These are phyloP conservation scores for Verticillium dahliae DNA, from an alignment of 2,329 filamentous ascomycete genomes.

Conservation along the genomic window DNA sequence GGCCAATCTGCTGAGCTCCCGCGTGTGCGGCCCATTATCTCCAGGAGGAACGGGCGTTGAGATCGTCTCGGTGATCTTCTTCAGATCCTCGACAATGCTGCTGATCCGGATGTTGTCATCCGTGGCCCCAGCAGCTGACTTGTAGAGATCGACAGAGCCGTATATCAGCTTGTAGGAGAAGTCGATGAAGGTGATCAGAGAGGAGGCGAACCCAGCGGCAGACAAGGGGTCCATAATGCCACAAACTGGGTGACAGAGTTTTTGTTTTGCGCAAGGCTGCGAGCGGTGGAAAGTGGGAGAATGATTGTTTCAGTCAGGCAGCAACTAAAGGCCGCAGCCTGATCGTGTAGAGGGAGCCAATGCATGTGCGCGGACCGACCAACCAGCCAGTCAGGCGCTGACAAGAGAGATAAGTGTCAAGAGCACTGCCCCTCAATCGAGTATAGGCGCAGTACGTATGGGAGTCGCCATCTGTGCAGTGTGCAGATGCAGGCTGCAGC, in stretches of 20 bases:
- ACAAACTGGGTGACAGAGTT: too few species aligned
- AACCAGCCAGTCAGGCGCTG: neutral
- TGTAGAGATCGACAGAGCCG: neutral
- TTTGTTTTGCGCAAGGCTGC: neutral
- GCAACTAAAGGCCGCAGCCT: neutral
- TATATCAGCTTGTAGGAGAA: neutral
- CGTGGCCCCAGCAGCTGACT: neutral
- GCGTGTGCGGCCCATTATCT: neutral
- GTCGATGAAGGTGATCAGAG: conserved; percentile 1
- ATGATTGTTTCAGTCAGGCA: neutral
- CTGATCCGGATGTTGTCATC: conserved; percentile 8
- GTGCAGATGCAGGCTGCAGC: too few species aligned
- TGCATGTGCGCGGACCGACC: neutral
- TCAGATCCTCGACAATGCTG: conserved; percentile 4
- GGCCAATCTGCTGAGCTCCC: neutral
- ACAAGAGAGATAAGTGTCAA: too few species aligned
- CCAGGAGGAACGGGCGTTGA: neutral
- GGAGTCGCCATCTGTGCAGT: too few species aligned
- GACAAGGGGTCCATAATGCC: neutral
- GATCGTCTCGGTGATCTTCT: conserved; percentile 1
- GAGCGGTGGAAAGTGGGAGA: neutral
- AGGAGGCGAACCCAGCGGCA: neutral
- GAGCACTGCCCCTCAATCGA: too few species aligned
- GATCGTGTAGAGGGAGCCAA: neutral
- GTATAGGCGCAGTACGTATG: too few species aligned